These are phyloP conservation scores for Lecanosticta acicola DNA, from an alignment of 2,329 filamentous ascomycete genomes.

Conservation along the genomic window DNA sequence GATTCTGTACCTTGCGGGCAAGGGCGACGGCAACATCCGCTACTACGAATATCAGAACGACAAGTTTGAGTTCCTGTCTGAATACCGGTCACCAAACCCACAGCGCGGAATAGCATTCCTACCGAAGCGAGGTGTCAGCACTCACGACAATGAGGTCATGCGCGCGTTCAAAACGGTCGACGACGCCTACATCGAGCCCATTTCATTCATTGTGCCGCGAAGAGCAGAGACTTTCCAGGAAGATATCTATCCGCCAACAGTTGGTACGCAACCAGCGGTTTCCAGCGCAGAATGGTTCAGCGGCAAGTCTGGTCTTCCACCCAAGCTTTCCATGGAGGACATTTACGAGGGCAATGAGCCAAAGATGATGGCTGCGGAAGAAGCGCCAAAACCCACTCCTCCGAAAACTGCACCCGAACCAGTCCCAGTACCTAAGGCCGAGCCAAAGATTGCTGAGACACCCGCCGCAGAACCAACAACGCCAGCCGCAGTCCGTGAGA, in stretches of 20 bases:
- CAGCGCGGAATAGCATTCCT: slow-evolving; percentile 92
- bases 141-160: slow-evolving; percentile 95
- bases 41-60: slow-evolving; percentile 99
- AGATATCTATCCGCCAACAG: slow-evolving; percentile 88
- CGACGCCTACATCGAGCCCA: slow-evolving; percentile 88
- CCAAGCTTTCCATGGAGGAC: slow-evolving; percentile 91
- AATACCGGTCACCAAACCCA: slow-evolving; percentile 94
- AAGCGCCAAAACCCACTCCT: slow-evolving; percentile 48
- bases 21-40: slow-evolving; percentile 97
- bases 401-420: slow-evolving; percentile 34
- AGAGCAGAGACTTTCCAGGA: slow-evolving; percentile 93
- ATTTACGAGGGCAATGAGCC: slow-evolving; percentile 80
- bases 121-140: slow-evolving; percentile 88
- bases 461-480: slow-evolving; percentile 44
- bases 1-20: slow-evolving; percentile 92
- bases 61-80: slow-evolving; percentile 94
- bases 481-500: slow-evolving; percentile 42
- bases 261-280: slow-evolving; percentile 73
- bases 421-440: slow-evolving; percentile 39
- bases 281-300: slow-evolving; percentile 76
- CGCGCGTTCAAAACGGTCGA: slow-evolving; percentile 96
- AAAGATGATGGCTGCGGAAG: slow-evolving; percentile 67
- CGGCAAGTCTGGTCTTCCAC: slow-evolving; percentile 70
- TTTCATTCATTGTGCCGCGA: slow-evolving; percentile 94
- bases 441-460: slow-evolving; percentile 43